Conservation (phyloP, 2,329 filamentous ascomycete genomes). For the Botrytis galanthina region DNA sequence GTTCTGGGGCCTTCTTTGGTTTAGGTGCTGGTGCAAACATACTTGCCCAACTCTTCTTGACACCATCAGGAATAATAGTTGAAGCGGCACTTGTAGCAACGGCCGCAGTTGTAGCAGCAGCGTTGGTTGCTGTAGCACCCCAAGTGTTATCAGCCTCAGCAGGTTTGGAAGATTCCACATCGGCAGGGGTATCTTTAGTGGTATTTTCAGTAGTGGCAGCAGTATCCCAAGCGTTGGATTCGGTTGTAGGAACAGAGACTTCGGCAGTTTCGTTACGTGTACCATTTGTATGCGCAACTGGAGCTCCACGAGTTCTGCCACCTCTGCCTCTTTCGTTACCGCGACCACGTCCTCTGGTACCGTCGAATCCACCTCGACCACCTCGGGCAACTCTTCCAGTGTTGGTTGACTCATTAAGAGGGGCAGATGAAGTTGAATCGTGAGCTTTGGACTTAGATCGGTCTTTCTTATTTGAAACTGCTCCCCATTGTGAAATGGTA, state of each 20-base stretch:
- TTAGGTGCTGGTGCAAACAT: conserved; percentile 63
- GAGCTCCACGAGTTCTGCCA: conserved; percentile 61
- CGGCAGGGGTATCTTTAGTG: background rate
- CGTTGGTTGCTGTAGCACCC: conserved; percentile 38
- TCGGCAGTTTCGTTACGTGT: conserved; percentile 56
- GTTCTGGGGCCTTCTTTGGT: conserved; percentile 50
- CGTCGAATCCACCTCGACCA: conserved; percentile 57
- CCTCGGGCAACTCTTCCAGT: conserved; percentile 53
- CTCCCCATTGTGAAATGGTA: conserved; percentile 77
- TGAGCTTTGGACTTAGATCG: conserved; percentile 69
- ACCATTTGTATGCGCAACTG: conserved; percentile 60
- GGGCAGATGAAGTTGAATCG: conserved; percentile 46
- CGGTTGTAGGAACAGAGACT: conserved; percentile 66
- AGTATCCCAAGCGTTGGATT: conserved; percentile 63
- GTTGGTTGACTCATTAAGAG: conserved; percentile 51
- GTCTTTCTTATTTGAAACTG: conserved; percentile 81
- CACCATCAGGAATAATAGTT: conserved; percentile 41
- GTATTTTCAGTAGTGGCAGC: conserved; percentile 41
- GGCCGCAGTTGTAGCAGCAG: conserved; percentile 40
- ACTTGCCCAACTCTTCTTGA: conserved; percentile 69
- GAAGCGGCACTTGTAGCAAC: conserved; percentile 41
- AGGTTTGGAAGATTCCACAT: conserved; percentile 38
- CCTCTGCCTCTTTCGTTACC: conserved; percentile 60
- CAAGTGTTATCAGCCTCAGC: conserved; percentile 39
- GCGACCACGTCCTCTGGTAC: conserved; percentile 58